These are phyloP conservation scores for Leptographium galeiforme DNA, from an alignment of 2,329 filamentous ascomycete genomes.

Conservation along the genomic window DNA sequence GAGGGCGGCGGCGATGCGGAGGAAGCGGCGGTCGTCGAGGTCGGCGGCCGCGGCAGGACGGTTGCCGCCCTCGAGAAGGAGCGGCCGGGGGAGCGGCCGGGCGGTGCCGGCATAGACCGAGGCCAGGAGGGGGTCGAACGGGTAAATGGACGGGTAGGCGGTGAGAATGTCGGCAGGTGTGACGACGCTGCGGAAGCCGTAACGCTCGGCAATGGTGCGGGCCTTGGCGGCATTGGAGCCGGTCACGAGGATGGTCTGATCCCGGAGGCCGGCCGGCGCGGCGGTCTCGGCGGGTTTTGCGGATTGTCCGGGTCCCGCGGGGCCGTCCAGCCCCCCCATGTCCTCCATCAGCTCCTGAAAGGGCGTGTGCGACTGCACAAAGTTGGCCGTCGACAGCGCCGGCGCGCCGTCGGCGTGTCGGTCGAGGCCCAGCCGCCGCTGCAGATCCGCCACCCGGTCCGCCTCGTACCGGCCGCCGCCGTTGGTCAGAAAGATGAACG, in stretches of 20 bases:
- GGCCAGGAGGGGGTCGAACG: constrained; percentile 58
- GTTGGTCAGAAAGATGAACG: constrained; percentile 92
- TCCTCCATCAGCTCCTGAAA: constrained; percentile 51
- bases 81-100: constrained; percentile 38
- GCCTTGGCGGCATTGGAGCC: constrained; percentile 56
- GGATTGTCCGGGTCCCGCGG: background rate
- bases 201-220: constrained; percentile 58
- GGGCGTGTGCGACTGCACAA: constrained; percentile 86
- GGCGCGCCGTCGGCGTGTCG: constrained; percentile 81
- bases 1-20: constrained; percentile 69
- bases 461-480: constrained; percentile 77
- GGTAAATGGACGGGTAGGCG: constrained; percentile 64
- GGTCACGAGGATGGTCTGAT: constrained; percentile 61
- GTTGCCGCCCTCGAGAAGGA: constrained; percentile 27
- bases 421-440: constrained; percentile 56
- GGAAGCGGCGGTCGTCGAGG: constrained; percentile 5
- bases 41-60: constrained; percentile 8
- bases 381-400: constrained; percentile 51
- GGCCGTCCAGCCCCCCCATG: constrained; percentile 4
- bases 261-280: constrained; percentile 29
- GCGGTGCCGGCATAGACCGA: constrained; percentile 46
- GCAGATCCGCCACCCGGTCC: constrained; percentile 58
- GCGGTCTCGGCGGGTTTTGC: too few relatives aligned
- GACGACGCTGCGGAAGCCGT: constrained; percentile 71
- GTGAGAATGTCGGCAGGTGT: constrained; percentile 74